Conservation (phyloP, 2,329 filamentous ascomycete species). For the Aspergillus fructus region DNA sequence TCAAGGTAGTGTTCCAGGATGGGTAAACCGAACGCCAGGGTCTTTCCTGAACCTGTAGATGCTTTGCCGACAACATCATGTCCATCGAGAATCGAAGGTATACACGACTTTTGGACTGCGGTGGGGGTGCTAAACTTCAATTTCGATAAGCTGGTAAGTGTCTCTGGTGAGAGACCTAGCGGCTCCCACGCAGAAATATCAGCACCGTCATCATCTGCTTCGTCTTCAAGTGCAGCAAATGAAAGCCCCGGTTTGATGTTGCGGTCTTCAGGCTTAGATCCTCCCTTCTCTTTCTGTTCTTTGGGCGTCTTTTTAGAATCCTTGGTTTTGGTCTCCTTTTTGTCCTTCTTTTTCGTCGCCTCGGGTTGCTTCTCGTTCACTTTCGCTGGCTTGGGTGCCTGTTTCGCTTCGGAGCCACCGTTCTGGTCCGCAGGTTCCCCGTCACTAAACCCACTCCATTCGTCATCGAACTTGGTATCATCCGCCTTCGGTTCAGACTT, state of each 20-base stretch:
- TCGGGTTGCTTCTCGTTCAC: conserved; percentile 17
- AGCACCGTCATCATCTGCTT: conserved; percentile 60
- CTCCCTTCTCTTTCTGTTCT: conserved; percentile 28
- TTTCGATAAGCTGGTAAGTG: conserved; percentile 72
- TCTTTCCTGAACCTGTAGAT: conserved; percentile 94
- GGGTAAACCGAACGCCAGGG: conserved; percentile 88
- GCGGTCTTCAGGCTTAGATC: conserved; percentile 34
- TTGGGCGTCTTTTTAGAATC: conserved; percentile 15
- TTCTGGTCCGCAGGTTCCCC: conserved; percentile 32
- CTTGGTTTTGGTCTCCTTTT: conserved; percentile 18
- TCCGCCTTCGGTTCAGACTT: conserved; percentile 17
- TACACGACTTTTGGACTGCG: conserved; percentile 73
- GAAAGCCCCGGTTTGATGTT: conserved; percentile 34
- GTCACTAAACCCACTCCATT: conserved; percentile 68
- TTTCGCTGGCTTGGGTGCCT: conserved; percentile 16
- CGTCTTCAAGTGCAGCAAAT: conserved; percentile 39
- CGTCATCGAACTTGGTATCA: conserved; percentile 47
- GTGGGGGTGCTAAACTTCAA: conserved; percentile 81
- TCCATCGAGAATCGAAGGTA: conserved; percentile 78
- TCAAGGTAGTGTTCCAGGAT: conserved; percentile 82
- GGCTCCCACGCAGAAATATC: conserved; percentile 73
- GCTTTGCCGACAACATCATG: conserved; percentile 95
- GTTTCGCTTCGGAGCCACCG: conserved; percentile 10
- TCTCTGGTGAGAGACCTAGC: conserved; percentile 69
- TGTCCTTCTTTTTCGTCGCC: conserved; percentile 20